Evolutionary conservation across 306 rosid species (phyloP).

Genomic region (Pterocarpus santalinus): DNA sequence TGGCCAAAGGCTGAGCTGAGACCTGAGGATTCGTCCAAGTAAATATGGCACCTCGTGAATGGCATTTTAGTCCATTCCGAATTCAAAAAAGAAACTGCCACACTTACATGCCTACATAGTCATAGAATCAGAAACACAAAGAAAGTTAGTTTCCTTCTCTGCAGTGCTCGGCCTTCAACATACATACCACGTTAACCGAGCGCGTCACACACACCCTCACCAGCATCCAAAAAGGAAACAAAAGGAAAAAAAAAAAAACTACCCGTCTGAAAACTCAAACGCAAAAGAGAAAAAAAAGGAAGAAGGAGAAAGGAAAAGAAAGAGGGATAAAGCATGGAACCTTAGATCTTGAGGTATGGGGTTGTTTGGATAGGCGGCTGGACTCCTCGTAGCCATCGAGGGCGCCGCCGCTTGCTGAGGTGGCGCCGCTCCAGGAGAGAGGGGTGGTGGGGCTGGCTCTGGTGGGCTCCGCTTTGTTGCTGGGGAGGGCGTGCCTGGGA

Average conservation of each 20-base stretch:
- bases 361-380: slow-evolving; percentile 46
- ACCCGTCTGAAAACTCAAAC: neutral
- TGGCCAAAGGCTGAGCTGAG: neutral
- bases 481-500: slow-evolving; percentile 33
- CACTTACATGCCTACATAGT: slow-evolving; percentile 5
- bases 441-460: slow-evolving; percentile 95
- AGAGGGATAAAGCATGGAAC: slow-evolving; percentile 49
- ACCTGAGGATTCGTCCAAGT: no score
- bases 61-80: slow-evolving; percentile 55
- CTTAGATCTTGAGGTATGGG: slow-evolving; percentile 77
- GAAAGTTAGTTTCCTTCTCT: neutral
- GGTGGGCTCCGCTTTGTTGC: slow-evolving; percentile 46
- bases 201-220: neutral
- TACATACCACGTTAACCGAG: neutral
- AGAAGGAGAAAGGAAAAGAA: neutral
- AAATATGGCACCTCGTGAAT: slow-evolving; percentile 23
- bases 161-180: neutral
- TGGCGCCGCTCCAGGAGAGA: slow-evolving; percentile 79
- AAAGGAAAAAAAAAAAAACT: neutral
- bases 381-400: slow-evolving; percentile 67
- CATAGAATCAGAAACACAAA: neutral
- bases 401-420: slow-evolving; percentile 74
- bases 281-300: neutral
- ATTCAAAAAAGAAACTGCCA: slow-evolving; percentile 38
- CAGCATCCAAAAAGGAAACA: neutral